A percentile compares a stretch with the other conserved stretches of the same genome.
These are phyloP conservation scores for Trichoderma sp. DNA, from an alignment of 2,329 filamentous ascomycete species.

Conservation along the genomic window DNA sequence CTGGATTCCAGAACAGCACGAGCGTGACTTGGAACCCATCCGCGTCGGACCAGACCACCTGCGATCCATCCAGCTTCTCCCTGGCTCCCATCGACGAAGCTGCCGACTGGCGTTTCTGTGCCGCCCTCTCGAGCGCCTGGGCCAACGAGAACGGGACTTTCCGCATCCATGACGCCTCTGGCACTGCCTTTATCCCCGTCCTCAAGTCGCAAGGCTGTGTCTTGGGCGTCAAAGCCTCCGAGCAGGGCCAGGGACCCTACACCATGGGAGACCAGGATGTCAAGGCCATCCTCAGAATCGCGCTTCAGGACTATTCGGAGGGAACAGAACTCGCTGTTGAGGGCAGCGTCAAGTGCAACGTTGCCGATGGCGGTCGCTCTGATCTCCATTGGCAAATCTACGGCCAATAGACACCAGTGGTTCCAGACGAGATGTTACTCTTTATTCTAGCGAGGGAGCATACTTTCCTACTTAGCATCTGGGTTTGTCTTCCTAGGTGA, in stretches of 20 bases:
- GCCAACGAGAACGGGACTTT: conserved; percentile 32
- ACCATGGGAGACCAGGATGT: conserved; percentile 28
- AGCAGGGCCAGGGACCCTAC: conserved; percentile 22
- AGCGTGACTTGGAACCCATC: conserved; percentile 29
- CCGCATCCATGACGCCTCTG: conserved; percentile 23
- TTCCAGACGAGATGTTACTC: neutral
- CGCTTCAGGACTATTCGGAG: conserved; percentile 23
- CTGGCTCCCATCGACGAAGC: conserved; percentile 23
- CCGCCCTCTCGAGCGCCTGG: conserved; percentile 32
- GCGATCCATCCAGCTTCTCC: conserved; percentile 28
- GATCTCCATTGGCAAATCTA: conserved; percentile 27
- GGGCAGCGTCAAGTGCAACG: conserved; percentile 25
- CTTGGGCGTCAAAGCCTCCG: conserved; percentile 27
- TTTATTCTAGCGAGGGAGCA: neutral
- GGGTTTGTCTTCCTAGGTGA: neutral
- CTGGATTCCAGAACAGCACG: conserved; percentile 21
- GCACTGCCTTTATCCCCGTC: conserved; percentile 24
- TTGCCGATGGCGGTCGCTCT: conserved; percentile 20
- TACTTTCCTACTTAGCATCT: neutral
- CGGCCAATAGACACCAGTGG: neutral
- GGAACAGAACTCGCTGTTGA: conserved; percentile 25
- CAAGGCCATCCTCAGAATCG: conserved; percentile 23
- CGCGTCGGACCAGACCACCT: conserved; percentile 25
- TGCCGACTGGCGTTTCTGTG: conserved; percentile 33
- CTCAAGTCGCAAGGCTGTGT: conserved; percentile 28